phyloP scores from a whole-genome alignment of 2,329 filamentous ascomycete genomes.

The Aspergillus pseudoviridinutans region DNA sequence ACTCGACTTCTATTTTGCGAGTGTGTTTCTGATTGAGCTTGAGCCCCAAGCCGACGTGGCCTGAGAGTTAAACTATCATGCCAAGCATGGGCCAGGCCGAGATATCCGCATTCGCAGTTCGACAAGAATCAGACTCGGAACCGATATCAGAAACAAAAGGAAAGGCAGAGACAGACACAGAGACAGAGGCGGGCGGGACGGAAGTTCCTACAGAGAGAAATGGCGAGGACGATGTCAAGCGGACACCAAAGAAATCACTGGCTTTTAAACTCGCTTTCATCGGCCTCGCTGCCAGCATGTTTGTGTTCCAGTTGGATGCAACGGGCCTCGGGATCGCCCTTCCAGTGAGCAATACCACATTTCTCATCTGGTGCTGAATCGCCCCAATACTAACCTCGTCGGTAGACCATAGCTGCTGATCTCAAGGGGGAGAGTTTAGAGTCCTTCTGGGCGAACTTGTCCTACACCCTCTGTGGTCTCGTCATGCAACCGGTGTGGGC shows the following conservation, averaged over 20 bases:
- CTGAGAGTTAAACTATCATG: neutral
- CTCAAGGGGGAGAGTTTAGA: slow-evolving; percentile 16
- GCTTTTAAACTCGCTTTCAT: neutral
- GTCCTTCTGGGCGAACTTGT: slow-evolving; percentile 18
- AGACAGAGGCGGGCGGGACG: neutral
- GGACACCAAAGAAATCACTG: neutral
- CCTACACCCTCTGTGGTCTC: slow-evolving; percentile 10
- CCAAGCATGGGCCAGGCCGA: neutral
- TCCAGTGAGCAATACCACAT: neutral
- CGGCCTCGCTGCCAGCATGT: neutral
- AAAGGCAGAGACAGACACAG: neutral
- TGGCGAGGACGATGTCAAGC: neutral
- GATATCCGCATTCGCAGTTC: neutral
- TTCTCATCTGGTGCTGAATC: neutral
- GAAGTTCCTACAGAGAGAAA: neutral
- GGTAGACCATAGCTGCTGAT: slow-evolving; percentile 16
- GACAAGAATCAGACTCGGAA: neutral
- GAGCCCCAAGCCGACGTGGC: no score
- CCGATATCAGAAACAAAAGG: neutral
- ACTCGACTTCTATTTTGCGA: no score
- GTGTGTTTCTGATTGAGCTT: no score
- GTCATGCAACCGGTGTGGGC: slow-evolving; percentile 16
- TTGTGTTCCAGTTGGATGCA: neutral
- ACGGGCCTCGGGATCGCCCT: neutral
- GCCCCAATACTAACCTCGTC: neutral